A percentile compares a stretch with the other conserved stretches of the same genome.
Evolutionary conservation across 73 alveolate species (phyloP).

Genomic region (Effrenium voratum): DNA sequence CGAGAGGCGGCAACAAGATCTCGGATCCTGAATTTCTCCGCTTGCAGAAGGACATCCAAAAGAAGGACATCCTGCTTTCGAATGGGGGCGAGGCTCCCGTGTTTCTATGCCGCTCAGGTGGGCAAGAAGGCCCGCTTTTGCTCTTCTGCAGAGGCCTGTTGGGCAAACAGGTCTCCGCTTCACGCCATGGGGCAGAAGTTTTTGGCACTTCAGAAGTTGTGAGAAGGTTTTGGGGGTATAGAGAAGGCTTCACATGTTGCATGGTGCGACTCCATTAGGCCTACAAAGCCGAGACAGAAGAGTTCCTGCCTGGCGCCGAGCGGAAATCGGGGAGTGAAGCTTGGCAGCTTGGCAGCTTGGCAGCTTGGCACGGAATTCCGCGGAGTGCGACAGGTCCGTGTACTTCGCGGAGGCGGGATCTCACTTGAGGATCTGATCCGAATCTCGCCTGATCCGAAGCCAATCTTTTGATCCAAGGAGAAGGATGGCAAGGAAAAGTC

Average conservation of each 20-base stretch:
- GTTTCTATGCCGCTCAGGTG: not conserved
- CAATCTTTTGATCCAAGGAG: not conserved
- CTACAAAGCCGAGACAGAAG: slow-evolving; percentile 30
- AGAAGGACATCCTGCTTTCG: not conserved
- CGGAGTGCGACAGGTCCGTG: slow-evolving; percentile 16
- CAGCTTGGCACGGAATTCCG: not conserved
- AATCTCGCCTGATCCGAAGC: not conserved
- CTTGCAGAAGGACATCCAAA: slow-evolving; percentile 45
- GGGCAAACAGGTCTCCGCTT: not conserved
- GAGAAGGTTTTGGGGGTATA: not conserved
- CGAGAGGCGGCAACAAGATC: slow-evolving; percentile 22
- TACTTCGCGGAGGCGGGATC: slow-evolving; percentile 36
- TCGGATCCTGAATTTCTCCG: slow-evolving; percentile 8
- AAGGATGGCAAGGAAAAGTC: not conserved
- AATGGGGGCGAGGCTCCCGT: not conserved
- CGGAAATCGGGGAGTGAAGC: not conserved
- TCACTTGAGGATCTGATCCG: not conserved
- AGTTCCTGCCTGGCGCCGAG: slow-evolving; percentile 45
- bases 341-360: too few species aligned
- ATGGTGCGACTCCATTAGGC: slow-evolving; percentile 16
- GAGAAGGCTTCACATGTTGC: not conserved
- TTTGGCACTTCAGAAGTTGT: not conserved
- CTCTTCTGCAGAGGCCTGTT: slow-evolving; percentile 38
- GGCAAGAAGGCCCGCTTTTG: slow-evolving; percentile 64
- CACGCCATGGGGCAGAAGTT: not conserved